Base-by-base conservation (phyloP, 345 rosid species). In the Tarenaya hassleriana region DNA sequence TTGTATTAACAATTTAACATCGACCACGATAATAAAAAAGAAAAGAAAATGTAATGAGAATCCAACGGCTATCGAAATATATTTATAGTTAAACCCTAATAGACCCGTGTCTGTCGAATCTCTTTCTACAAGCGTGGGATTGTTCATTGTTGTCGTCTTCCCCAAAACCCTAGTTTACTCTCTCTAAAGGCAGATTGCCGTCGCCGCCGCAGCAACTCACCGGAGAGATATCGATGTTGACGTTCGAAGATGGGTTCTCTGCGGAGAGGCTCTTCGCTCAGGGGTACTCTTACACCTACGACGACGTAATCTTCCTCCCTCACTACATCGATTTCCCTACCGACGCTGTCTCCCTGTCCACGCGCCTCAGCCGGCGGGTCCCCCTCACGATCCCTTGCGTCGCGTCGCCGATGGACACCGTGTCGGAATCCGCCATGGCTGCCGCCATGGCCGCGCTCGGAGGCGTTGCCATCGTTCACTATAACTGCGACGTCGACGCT, bases 321-420 rank as follows among this genome's bases (percentile, higher is more conserved):
- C 84, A 86, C 61, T 87, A 73, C 75, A 91, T 91, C 58, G 95
- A 86, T 69, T 87, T 91, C 80, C 84, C 94, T 1, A 73, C 82
- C 1, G 95, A 91, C 57, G 73, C 80, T 21, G 96, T 91, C 21
- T 78, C 81, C 2, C 74, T 91, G 27, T 69, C 90, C 69, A 81
- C 98, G 33, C 72, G 60, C 10, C 77, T 87, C 40, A 74, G 86
- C 31, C 77, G 86, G 39, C 90, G 84, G 61, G 52, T 91, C 45
- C 58, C 74, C 7, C 89, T 91, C 40, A 69, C 87, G 1, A 67
- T 76, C 60, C 98, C 98, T 5, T 91, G 88, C 41, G 90, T 91
- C 14, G 73, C 98, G 14, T 91, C 98, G 27, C 96, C 95, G 4
- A 87, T 91, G 98, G 98, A 92, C 60, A 92, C 98, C 12, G 98